phyloP scores from a whole-genome alignment of 495 filamentous ascomycete genomes.

The Polyplosphaeria fusca region DNA sequence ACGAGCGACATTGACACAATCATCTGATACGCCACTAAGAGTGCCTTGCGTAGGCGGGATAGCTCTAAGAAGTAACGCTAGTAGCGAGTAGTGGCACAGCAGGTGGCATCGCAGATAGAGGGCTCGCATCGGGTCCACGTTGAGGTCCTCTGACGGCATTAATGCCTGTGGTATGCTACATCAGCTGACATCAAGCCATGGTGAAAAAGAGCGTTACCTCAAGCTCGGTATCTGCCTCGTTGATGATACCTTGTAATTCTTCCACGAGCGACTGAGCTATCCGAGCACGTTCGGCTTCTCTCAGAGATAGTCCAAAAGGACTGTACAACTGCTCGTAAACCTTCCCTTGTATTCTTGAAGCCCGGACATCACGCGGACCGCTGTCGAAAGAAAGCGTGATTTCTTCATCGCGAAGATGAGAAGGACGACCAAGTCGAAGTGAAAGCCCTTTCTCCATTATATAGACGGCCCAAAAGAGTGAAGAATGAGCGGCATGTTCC shows the following conservation, averaged over 20 bases:
- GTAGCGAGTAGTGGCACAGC: conserved; percentile 33
- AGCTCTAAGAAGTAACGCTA: conserved; percentile 35
- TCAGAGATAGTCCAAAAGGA: conserved; percentile 53
- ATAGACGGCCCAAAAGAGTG: conserved; percentile 35
- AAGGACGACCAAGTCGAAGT: conserved; percentile 31
- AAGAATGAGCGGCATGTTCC: conserved; percentile 2
- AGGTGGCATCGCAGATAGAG: conserved; percentile 31
- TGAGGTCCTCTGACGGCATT: too few species aligned
- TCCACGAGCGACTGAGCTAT: not conserved
- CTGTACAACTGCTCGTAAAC: conserved; percentile 62
- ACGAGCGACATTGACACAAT: conserved; percentile 32
- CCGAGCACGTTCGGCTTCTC: conserved; percentile 45
- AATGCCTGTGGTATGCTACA: too few species aligned
- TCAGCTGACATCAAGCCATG: too few species aligned
- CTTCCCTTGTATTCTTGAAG: conserved; percentile 55
- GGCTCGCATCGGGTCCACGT: conserved; percentile 16
- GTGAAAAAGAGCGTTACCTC: too few species aligned
- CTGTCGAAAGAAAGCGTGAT: conserved; percentile 42
- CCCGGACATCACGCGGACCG: conserved; percentile 49
- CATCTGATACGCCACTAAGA: conserved; percentile 22
- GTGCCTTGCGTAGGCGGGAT: conserved; percentile 16
- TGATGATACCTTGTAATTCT: not conserved
- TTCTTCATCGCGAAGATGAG: conserved; percentile 33
- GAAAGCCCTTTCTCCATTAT: conserved; percentile 32
- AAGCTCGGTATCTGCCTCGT: not conserved